Conservation (phyloP, 192 early-diverging fungal species). For the Gonapodya sp. region DNA sequence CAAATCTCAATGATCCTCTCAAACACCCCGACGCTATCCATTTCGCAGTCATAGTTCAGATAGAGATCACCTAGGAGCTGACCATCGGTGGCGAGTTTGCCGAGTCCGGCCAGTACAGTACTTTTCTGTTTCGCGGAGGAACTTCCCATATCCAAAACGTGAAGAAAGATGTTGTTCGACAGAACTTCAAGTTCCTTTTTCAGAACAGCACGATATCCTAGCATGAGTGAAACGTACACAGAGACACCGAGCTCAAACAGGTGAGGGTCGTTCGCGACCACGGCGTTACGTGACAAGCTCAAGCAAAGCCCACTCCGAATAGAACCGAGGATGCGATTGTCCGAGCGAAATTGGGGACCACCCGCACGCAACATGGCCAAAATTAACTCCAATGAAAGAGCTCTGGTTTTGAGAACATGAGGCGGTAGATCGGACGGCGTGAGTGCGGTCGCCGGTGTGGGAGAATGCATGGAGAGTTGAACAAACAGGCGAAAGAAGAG, state of each 20-base stretch:
- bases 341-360: slow-evolving; percentile 33
- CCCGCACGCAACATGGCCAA: slow-evolving; percentile 41
- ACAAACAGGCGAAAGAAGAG: slow-evolving; percentile 36
- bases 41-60: slow-evolving; percentile 54
- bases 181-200: slow-evolving; percentile 52
- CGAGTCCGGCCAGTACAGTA: slow-evolving; percentile 38
- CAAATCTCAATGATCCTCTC: slow-evolving; percentile 40
- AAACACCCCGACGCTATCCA: slow-evolving; percentile 33
- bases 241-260: slow-evolving; percentile 47
- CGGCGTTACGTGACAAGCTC: slow-evolving; percentile 40
- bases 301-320: slow-evolving; percentile 32
- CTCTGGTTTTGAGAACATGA: slow-evolving; percentile 23
- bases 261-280: slow-evolving; percentile 36
- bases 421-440: slow-evolving; percentile 26
- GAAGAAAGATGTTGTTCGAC: slow-evolving; percentile 44
- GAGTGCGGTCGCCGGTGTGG: slow-evolving; percentile 15
- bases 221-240: slow-evolving; percentile 44
- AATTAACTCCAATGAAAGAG: slow-evolving; percentile 45
- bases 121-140: slow-evolving; percentile 43
- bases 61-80: slow-evolving; percentile 49
- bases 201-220: slow-evolving; percentile 33
- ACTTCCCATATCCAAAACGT: slow-evolving; percentile 54
- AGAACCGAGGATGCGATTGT: slow-evolving; percentile 30
- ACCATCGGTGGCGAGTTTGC: neutral
- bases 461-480: slow-evolving; percentile 34